Evolutionary conservation across 768 basidiomycete genomes (phyloP).

Genomic region (Russula olivacea): DNA sequence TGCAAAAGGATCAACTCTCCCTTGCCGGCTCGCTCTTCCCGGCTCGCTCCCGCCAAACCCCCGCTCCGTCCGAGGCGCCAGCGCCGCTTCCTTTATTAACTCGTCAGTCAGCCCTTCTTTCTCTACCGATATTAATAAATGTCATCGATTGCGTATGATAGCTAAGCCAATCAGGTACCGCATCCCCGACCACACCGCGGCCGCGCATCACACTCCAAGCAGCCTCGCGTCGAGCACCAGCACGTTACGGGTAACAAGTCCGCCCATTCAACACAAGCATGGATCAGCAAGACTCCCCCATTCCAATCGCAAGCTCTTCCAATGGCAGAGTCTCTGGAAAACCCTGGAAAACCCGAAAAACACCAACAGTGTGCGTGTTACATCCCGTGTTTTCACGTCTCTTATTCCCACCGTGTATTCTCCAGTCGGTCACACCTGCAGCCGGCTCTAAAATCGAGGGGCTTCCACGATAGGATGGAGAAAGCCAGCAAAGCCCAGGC

Average conservation of each 20-base stretch:
- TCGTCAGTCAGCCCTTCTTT: background rate
- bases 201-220: background rate
- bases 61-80: background rate
- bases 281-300: slow-evolving; percentile 14
- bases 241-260: background rate
- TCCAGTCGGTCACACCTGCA: slow-evolving; percentile 64
- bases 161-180: slow-evolving; percentile 5
- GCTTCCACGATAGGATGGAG: slow-evolving; percentile 64
- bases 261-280: slow-evolving; percentile 3
- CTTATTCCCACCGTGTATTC: slow-evolving; percentile 12
- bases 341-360: slow-evolving; percentile 52
- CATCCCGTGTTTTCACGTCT: slow-evolving; percentile 8
- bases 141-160: background rate
- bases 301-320: slow-evolving; percentile 49
- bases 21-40: slow-evolving; percentile 6
- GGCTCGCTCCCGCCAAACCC: slow-evolving; percentile 12
- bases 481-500: slow-evolving; percentile 60
- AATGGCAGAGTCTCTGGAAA: slow-evolving; percentile 67
- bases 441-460: slow-evolving; percentile 56
- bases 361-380: slow-evolving; percentile 44
- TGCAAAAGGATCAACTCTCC: slow-evolving; percentile 27
- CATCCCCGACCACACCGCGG: background rate
- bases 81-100: background rate
- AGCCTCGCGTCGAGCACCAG: background rate
- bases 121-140: background rate